Percentiles rank a stretch among this genome's conserved stretches.
Conservation (phyloP, 2,329 filamentous ascomycete genomes). For the Pezicula carpinea region DNA sequence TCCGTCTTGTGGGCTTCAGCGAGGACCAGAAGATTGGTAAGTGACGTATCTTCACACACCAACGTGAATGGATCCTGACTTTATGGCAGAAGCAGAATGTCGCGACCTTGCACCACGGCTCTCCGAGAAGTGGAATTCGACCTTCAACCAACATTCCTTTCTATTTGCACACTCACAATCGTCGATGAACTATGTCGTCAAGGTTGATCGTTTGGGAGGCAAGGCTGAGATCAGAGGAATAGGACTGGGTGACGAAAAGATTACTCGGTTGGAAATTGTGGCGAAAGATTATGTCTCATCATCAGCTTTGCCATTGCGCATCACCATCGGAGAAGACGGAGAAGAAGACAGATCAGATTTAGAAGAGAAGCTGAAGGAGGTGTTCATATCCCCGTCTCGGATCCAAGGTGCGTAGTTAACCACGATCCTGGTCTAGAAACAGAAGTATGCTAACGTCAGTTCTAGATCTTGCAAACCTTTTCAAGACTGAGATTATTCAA, state of each 20-base stretch:
- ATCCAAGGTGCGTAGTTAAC: constrained; percentile 41
- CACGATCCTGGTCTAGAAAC: background rate
- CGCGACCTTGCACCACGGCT: constrained; percentile 57
- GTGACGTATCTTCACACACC: constrained; percentile 12
- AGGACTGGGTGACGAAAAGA: constrained; percentile 75
- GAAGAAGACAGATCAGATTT: constrained; percentile 49
- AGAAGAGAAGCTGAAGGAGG: constrained; percentile 43
- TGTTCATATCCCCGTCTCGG: constrained; percentile 71
- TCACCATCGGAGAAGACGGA: constrained; percentile 41
- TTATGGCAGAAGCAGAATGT: constrained; percentile 48
- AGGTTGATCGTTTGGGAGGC: constrained; percentile 73
- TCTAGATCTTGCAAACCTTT: constrained; percentile 59
- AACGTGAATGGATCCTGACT: constrained; percentile 10
- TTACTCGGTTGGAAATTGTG: constrained; percentile 70
- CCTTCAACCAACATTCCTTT: constrained; percentile 69
- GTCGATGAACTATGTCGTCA: constrained; percentile 77
- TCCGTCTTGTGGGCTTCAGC: constrained; percentile 75
- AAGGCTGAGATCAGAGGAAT: constrained; percentile 83
- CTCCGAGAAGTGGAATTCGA: constrained; percentile 75
- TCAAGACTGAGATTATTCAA: constrained; percentile 76
- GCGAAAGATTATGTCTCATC: constrained; percentile 71
- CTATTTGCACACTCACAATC: constrained; percentile 84
- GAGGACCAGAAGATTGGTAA: constrained; percentile 73
- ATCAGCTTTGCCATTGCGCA: constrained; percentile 50
- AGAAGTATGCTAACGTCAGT: constrained; percentile 14